These are phyloP conservation scores for Camelina sativa DNA, from an alignment of 345 rosid genomes.

Conservation along the genomic window DNA sequence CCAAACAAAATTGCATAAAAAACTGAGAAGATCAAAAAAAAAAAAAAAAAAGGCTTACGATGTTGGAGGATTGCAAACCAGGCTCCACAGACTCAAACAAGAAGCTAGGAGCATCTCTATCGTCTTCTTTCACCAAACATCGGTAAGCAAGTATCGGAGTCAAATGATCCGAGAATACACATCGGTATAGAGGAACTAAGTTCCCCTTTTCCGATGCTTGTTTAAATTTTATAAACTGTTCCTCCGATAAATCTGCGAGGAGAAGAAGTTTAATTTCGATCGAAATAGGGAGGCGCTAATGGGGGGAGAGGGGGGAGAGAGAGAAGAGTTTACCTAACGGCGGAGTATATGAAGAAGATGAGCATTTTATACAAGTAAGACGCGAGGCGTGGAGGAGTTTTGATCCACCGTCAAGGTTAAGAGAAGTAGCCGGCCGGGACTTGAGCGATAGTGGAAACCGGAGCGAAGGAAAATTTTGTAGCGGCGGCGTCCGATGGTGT, in stretches of 20 bases:
- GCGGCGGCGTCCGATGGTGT: slow-evolving; percentile 38
- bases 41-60: slow-evolving; percentile 42
- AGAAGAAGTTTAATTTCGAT: slow-evolving; percentile 3
- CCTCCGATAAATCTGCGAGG: slow-evolving; percentile 45
- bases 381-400: slow-evolving; percentile 41
- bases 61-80: slow-evolving; percentile 64
- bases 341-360: slow-evolving; percentile 50
- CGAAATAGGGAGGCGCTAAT: not conserved
- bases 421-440: slow-evolving; percentile 33
- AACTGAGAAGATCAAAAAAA: no score
- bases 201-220: slow-evolving; percentile 79
- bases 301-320: no score
- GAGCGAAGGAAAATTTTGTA: not conserved
- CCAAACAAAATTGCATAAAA: no score
- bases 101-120: slow-evolving; percentile 96
- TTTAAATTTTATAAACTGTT: slow-evolving; percentile 60
- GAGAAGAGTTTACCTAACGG: slow-evolving; percentile 33
- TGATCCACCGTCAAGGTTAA: slow-evolving; percentile 41
- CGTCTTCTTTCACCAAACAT: slow-evolving; percentile 92
- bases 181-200: slow-evolving; percentile 70
- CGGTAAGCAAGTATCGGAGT: slow-evolving; percentile 91
- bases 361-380: slow-evolving; percentile 46
- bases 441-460: slow-evolving; percentile 32
- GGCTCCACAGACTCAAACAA: slow-evolving; percentile 91
- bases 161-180: slow-evolving; percentile 88